A percentile compares a stretch with the other conserved stretches of the same genome.
Evolutionary conservation across 1,284 basidiomycete genomes (phyloP).

Genomic region (Xerocomus nothofagi): DNA sequence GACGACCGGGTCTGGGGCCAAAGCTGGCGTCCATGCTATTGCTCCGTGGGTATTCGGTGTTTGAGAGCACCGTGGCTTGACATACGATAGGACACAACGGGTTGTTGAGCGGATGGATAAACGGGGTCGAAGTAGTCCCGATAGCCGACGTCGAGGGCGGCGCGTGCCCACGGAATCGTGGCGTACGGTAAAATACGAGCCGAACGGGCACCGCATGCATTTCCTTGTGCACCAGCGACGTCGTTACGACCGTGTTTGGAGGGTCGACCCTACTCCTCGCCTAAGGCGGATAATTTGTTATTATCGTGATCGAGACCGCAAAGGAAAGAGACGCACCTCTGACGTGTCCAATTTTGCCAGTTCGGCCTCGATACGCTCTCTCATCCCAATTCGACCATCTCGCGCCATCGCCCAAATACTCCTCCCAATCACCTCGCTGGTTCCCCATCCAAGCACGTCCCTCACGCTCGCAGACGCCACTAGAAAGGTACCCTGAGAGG

Average conservation of each 20-base stretch:
- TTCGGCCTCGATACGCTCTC: conserved; percentile 24
- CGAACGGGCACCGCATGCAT: conserved; percentile 21
- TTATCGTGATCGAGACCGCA: background rate
- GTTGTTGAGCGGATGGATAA: conserved; percentile 21
- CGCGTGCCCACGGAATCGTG: conserved; percentile 6
- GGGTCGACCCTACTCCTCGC: conserved; percentile 13
- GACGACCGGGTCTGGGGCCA: background rate
- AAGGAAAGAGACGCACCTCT: conserved; percentile 20
- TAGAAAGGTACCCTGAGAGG: conserved; percentile 50
- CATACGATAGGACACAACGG: conserved; percentile 32
- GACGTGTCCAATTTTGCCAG: conserved; percentile 17
- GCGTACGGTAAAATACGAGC: conserved; percentile 31
- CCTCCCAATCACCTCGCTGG: conserved; percentile 70
- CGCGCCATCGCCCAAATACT: conserved; percentile 53
- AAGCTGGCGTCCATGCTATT: background rate
- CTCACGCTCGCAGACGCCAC: conserved; percentile 50
- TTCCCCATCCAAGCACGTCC: conserved; percentile 65
- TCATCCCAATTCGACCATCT: conserved; percentile 20
- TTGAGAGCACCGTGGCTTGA: conserved; percentile 31
- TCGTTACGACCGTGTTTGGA: conserved; percentile 22
- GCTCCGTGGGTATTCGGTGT: conserved; percentile 3
- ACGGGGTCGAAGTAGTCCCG: background rate
- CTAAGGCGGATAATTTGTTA: conserved; percentile 6
- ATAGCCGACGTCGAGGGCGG: conserved; percentile 3
- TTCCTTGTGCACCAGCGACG: conserved; percentile 27